Percentiles rank a stretch among this genome's conserved stretches.
Evolutionary conservation across 2,329 filamentous ascomycete species (phyloP).

Genomic region (Clathrospora elynae): DNA sequence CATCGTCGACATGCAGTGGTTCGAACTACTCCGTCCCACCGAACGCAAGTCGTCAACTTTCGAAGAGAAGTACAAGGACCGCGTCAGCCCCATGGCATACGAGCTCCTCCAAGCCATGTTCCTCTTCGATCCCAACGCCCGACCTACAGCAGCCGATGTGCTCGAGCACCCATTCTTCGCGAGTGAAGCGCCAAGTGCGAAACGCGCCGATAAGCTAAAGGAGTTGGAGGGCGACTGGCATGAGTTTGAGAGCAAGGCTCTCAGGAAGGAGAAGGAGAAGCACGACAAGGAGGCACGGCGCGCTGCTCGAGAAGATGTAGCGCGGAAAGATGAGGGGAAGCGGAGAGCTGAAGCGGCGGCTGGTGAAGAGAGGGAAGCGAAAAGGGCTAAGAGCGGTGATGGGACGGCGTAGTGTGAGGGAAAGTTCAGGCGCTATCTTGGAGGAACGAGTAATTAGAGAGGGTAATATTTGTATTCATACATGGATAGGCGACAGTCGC

Average conservation of each 20-base stretch:
- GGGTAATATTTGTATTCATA: no score
- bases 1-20: conserved; percentile 95
- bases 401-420: conserved; percentile 14
- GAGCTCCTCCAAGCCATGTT: conserved; percentile 86
- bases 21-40: conserved; percentile 82
- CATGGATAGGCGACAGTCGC: no score
- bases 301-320: conserved; percentile 38
- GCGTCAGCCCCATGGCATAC: conserved; percentile 78
- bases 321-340: conserved; percentile 43
- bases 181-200: conserved; percentile 74
- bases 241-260: conserved; percentile 95
- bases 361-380: conserved; percentile 40
- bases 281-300: conserved; percentile 61
- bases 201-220: conserved; percentile 81
- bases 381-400: conserved; percentile 39
- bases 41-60: conserved; percentile 76
- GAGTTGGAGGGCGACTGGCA: conserved; percentile 94
- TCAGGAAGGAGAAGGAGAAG: conserved; percentile 85
- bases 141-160: conserved; percentile 82
- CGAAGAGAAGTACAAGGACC: conserved; percentile 78
- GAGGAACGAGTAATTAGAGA: no score
- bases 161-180: conserved; percentile 88
- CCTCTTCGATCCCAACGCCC: conserved; percentile 80
- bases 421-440: no score
- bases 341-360: conserved; percentile 37